Evolutionary conservation across 116 monocot genomes (phyloP), one percentile per base, ranked within the genome.

Genomic region (Iris pallida): DNA sequence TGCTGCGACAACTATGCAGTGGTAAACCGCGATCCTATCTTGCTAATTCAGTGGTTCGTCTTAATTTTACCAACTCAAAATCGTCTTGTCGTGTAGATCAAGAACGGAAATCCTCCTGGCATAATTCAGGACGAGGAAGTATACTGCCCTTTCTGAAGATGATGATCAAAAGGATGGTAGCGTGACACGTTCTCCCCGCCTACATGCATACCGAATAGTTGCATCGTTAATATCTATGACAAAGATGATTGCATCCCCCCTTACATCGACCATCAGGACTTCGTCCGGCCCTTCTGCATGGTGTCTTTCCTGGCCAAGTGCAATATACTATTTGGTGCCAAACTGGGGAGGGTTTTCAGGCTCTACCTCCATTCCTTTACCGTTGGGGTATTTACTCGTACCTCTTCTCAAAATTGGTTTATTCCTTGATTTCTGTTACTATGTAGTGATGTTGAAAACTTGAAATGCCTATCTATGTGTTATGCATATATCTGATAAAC

Each of bases 231-330:
- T 59, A 75, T 89, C 6, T 89, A 89, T 53, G 89, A 89, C 4
- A 71, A 75, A 61, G 83, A 77, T 43, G 89, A 89, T 42, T 89
- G 89, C 73, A 89, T 89, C 46, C 89, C 89, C 10, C 89, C 89
- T 1, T 85, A 89, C 42, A 89, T 89, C 4, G 86, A 86, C 20
- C 85, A 85, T 43, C 82, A 89, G 15, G 83, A 89, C 52, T 89
- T 89, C 30, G 47, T 89, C 7, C 75, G 86, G 11, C 89, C 89
- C 0, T 89, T 89, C 45, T 86, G 83, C 71, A 86, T 80, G 0
- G 86, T 89, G 12, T 90, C 86, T 11, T 83, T 90, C 48, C 45
- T 86, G 1, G 61, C 83, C 0, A 78, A 85, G 55, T 85, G 78
- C 55, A 73, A 76, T 0, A 90, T 90, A 53, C 15, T 90, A 6